Percentiles rank a stretch among this genome's conserved stretches.
Conservation (phyloP, 768 basidiomycete genomes). For the Hygrocybe punicea region DNA sequence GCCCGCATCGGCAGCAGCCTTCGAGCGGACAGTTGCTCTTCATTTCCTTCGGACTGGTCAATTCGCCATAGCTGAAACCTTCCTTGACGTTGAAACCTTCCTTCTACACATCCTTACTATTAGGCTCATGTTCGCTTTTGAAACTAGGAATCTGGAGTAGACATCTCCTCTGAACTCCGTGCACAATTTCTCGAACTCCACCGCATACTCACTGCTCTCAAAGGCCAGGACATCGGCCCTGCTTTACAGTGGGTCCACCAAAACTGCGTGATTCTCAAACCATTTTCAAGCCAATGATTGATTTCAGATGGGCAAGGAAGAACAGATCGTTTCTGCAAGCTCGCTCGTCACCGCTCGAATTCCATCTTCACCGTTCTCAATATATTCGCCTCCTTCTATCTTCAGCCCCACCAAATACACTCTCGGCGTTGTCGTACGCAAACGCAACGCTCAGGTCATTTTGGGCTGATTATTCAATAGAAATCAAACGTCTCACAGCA, state of each 20-base stretch:
- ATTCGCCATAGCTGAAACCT: constrained; percentile 71
- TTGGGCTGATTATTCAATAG: constrained; percentile 54
- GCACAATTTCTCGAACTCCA: constrained; percentile 67
- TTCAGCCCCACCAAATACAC: constrained; percentile 53
- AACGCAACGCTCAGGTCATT: constrained; percentile 61
- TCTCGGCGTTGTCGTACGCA: constrained; percentile 72
- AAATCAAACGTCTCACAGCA: constrained; percentile 68
- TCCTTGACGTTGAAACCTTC: constrained; percentile 54
- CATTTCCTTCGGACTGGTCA: constrained; percentile 82
- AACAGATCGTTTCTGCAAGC: constrained; percentile 63
- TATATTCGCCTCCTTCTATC: constrained; percentile 76
- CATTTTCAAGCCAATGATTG: constrained; percentile 7
- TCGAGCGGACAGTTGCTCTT: constrained; percentile 67
- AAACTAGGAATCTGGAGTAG: constrained; percentile 61
- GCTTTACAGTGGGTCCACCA: constrained; percentile 66
- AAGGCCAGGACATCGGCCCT: constrained; percentile 61
- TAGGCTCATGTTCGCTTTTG: constrained; percentile 6
- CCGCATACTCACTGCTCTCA: constrained; percentile 64
- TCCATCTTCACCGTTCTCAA: constrained; percentile 85
- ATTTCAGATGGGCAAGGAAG: constrained; percentile 69
- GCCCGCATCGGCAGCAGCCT: constrained; percentile 50
- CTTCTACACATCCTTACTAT: not conserved
- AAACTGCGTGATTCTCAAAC: constrained; percentile 5
- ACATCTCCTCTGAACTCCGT: constrained; percentile 50
- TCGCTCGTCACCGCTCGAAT: constrained; percentile 80